phyloP scores from a whole-genome alignment of 257 asterid genomes.

The Buddleja alternifolia region DNA sequence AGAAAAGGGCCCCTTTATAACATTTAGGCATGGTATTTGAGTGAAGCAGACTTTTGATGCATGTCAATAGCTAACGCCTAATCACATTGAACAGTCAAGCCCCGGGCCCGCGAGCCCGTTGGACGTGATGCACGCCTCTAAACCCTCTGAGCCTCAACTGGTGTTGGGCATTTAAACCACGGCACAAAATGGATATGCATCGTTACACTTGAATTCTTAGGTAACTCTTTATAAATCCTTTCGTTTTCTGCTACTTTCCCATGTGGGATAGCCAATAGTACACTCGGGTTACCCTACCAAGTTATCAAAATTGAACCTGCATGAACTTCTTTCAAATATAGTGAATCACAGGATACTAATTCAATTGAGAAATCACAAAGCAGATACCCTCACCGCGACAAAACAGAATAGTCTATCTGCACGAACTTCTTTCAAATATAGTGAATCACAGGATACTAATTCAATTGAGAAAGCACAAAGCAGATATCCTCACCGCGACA shows the following conservation, averaged over 20 bases:
- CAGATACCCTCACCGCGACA: neutral
- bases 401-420: too few relatives aligned
- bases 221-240: too few relatives aligned
- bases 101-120: too few relatives aligned
- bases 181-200: too few relatives aligned
- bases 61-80: constrained; percentile 12
- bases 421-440: constrained; percentile 3
- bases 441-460: constrained; percentile 6
- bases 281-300: constrained; percentile 5
- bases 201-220: too few relatives aligned
- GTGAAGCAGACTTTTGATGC: neutral
- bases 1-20: constrained; percentile 1
- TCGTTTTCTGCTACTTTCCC: too few relatives aligned
- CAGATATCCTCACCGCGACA: neutral
- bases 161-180: too few relatives aligned
- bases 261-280: too few relatives aligned
- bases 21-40: neutral
- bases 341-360: constrained; percentile 6
- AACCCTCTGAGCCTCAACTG: too few relatives aligned
- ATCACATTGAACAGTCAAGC: constrained; percentile 11
- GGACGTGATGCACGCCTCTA: too few relatives aligned
- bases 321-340: constrained; percentile 3
- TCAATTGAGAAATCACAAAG: constrained; percentile 25
- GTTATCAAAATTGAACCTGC: neutral
- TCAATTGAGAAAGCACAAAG: constrained; percentile 24